Evolutionary conservation across 164 flowering plant species (phyloP).

Genomic region (Cinnamomum micranthum): DNA sequence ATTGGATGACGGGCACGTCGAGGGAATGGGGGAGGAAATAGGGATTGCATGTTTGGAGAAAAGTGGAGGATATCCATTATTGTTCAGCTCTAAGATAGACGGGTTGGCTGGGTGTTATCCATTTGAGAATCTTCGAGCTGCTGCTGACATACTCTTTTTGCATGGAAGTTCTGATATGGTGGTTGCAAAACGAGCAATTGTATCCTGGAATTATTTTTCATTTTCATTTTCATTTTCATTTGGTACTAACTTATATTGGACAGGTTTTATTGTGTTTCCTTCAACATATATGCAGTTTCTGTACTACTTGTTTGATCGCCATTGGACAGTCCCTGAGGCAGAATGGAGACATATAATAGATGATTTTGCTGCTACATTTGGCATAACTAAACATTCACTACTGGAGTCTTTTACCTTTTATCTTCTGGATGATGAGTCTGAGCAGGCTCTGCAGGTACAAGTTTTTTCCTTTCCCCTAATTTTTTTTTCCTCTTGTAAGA

Average conservation of each 20-base stretch:
- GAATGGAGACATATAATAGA: conserved; percentile 68
- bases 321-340: conserved; percentile 69
- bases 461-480: not conserved
- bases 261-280: conserved; percentile 17
- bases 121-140: conserved; percentile 78
- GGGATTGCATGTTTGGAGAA: conserved; percentile 48
- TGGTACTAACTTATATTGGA: not conserved
- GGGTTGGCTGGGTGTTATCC: conserved; percentile 71
- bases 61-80: conserved; percentile 33
- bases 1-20: conserved; percentile 33
- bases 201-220: conserved; percentile 54
- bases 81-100: conserved; percentile 48
- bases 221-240: not conserved
- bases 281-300: conserved; percentile 60
- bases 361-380: conserved; percentile 82
- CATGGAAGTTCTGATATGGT: conserved; percentile 83
- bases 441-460: conserved; percentile 73
- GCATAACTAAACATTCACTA: conserved; percentile 63
- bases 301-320: conserved; percentile 87
- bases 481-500: too few species aligned
- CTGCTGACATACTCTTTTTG: conserved; percentile 73
- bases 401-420: conserved; percentile 81
- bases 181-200: conserved; percentile 90
- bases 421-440: conserved; percentile 85
- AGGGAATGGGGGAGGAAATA: conserved; percentile 34